Evolutionary conservation across 352 stramenopile genomes (phyloP).

Genomic region (Phytophthora ramorum): DNA sequence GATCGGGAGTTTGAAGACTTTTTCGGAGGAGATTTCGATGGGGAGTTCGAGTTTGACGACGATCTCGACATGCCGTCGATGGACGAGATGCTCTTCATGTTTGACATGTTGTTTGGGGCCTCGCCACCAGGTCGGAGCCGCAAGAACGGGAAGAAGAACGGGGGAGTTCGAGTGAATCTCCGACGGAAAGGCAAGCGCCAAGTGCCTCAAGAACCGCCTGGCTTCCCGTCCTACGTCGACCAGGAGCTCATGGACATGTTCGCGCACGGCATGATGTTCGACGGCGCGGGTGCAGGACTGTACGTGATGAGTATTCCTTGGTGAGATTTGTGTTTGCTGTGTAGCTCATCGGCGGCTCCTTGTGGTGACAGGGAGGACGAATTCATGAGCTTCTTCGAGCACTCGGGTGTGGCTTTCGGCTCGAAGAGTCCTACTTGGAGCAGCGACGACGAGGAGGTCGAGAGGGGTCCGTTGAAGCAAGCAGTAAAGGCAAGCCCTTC

Average conservation of each 20-base stretch:
- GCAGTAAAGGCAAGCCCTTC: not conserved
- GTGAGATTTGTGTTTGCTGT: not conserved
- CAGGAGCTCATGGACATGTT: constrained; percentile 39
- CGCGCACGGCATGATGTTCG: constrained; percentile 29
- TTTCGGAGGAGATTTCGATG: constrained; percentile 15
- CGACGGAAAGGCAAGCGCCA: constrained; percentile 9
- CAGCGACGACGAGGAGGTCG: constrained; percentile 5
- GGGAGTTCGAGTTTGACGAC: constrained; percentile 40
- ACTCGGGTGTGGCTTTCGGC: constrained; percentile 16
- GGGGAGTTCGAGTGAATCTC: constrained; percentile 29
- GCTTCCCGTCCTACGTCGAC: constrained; percentile 25
- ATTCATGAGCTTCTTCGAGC: constrained; percentile 49
- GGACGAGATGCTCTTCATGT: constrained; percentile 83
- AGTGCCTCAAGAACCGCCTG: not conserved
- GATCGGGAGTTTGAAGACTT: constrained; percentile 20
- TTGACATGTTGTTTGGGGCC: constrained; percentile 70
- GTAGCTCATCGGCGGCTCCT: not conserved
- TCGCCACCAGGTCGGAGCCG: not conserved
- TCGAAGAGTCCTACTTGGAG: constrained; percentile 16
- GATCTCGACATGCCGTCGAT: constrained; percentile 48
- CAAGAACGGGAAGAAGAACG: constrained; percentile 17
- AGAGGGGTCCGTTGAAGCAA: not conserved
- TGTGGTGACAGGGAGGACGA: constrained; percentile 32
- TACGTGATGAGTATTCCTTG: constrained; percentile 3
- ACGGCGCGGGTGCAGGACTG: constrained; percentile 11